Conservation (phyloP, 805 yeast genomes). For the Candida piceae region DNA sequence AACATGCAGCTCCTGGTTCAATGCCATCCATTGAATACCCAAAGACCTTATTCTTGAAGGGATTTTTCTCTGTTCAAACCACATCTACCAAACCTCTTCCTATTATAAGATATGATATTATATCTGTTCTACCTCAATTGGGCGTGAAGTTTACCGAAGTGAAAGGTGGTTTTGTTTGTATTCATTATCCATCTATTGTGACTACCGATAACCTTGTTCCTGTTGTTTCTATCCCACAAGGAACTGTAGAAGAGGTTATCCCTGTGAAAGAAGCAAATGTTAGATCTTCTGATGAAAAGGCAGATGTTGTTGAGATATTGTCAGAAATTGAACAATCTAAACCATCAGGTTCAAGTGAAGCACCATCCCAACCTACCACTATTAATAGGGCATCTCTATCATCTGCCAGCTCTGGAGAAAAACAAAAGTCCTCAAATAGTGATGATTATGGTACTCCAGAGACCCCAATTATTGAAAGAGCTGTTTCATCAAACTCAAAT, state of each 20-base stretch:
- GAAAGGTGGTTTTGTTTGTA: constrained; percentile 88
- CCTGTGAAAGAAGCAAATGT: neutral
- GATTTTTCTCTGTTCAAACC: constrained; percentile 91
- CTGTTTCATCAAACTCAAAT: constrained; percentile 22
- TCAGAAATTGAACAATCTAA: constrained; percentile 11
- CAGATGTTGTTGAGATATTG: constrained; percentile 13
- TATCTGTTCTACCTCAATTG: constrained; percentile 66
- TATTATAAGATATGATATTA: constrained; percentile 78
- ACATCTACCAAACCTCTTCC: constrained; percentile 91
- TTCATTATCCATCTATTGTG: constrained; percentile 51
- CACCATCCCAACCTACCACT: constrained; percentile 14
- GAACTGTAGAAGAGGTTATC: neutral
- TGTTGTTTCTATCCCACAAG: neutral
- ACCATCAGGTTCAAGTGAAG: constrained; percentile 16
- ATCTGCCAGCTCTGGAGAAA: constrained; percentile 16
- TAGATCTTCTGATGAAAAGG: constrained; percentile 1
- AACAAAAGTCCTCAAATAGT: constrained; percentile 3
- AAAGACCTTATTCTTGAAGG: constrained; percentile 83
- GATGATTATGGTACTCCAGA: constrained; percentile 15
- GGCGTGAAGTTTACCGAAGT: constrained; percentile 85
- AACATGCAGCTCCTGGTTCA: constrained; percentile 61
- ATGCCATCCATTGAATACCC: constrained; percentile 96
- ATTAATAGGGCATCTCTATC: constrained; percentile 17
- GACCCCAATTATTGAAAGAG: constrained; percentile 13
- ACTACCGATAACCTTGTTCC: constrained; percentile 4